Percentiles rank a stretch among this genome's conserved stretches.
Conservation (phyloP, 1,284 basidiomycete genomes). For the Pulveroboletus sp. region DNA sequence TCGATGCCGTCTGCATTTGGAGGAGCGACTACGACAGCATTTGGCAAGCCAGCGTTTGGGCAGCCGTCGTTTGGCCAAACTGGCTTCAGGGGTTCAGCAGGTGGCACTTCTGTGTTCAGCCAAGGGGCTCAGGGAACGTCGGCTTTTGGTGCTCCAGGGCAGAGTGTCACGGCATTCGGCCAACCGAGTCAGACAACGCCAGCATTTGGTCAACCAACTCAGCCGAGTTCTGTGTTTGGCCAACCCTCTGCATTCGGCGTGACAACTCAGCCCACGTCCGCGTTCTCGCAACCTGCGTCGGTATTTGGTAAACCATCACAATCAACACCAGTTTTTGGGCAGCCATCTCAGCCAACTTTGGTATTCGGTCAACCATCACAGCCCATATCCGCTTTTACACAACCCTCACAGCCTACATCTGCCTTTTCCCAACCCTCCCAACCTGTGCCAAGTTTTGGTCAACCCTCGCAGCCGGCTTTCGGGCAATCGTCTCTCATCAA, state of each 20-base stretch:
- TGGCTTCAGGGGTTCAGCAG: constrained; percentile 33
- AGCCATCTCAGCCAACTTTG: constrained; percentile 28
- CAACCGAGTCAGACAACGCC: constrained; percentile 29
- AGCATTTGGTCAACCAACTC: constrained; percentile 30
- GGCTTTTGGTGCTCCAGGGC: constrained; percentile 43
- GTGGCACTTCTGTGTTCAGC: constrained; percentile 37
- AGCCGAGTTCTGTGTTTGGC: constrained; percentile 43
- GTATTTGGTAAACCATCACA: constrained; percentile 38
- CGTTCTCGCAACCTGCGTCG: constrained; percentile 38
- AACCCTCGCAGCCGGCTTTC: constrained; percentile 41
- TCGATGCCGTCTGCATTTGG: constrained; percentile 38
- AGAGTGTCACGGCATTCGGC: constrained; percentile 41
- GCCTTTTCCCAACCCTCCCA: constrained; percentile 45
- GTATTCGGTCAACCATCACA: constrained; percentile 36
- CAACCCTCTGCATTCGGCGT: constrained; percentile 44
- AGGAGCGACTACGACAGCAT: constrained; percentile 31
- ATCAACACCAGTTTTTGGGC: constrained; percentile 38
- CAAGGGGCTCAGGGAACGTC: constrained; percentile 38
- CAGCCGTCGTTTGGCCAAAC: constrained; percentile 39
- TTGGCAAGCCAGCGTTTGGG: constrained; percentile 42
- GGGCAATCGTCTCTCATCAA: constrained; percentile 37
- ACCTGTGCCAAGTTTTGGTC: constrained; percentile 38
- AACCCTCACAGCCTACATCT: constrained; percentile 32
- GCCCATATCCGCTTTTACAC: constrained; percentile 42
- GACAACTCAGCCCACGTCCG: constrained; percentile 38